Percentiles rank a stretch among this genome's conserved stretches.
Conservation (phyloP, 1,139 yeast species). For the Suhomyces yuchorum region DNA sequence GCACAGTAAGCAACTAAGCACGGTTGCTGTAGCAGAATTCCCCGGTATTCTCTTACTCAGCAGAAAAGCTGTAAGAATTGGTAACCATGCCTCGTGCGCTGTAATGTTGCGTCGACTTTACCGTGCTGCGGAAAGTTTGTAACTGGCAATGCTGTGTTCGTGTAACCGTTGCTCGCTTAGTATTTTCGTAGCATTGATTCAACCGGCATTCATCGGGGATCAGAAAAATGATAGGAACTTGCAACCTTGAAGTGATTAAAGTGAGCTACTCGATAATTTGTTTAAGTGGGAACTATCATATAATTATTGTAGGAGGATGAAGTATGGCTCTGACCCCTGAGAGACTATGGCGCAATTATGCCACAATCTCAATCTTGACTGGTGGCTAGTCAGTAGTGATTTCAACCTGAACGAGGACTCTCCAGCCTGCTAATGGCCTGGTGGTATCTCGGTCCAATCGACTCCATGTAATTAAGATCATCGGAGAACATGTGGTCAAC, state of each 20-base stretch:
- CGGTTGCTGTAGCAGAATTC: too few species aligned
- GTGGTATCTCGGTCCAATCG: too few species aligned
- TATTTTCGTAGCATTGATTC: background rate
- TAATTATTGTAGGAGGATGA: background rate
- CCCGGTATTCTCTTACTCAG: too few species aligned
- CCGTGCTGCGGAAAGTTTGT: background rate
- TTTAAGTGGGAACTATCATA: background rate
- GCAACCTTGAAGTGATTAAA: background rate
- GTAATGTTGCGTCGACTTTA: background rate
- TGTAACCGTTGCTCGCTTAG: background rate
- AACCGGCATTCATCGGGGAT: background rate
- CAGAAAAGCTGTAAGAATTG: background rate
- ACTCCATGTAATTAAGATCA: too few species aligned
- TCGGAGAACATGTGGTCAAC: too few species aligned
- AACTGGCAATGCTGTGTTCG: background rate
- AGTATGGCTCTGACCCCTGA: background rate
- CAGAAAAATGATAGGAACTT: too few species aligned
- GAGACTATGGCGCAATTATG: conserved; percentile 2
- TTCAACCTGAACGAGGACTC: too few species aligned
- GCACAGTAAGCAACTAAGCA: too few species aligned
- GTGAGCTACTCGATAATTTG: background rate
- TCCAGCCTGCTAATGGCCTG: too few species aligned
- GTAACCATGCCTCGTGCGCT: background rate
- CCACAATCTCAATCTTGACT: conserved; percentile 1
- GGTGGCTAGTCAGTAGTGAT: too few species aligned